Evolutionary conservation across 2,329 filamentous ascomycete genomes (phyloP), one percentile per base, ranked within the genome.

Genomic region (Tolypocladium tundrense): DNA sequence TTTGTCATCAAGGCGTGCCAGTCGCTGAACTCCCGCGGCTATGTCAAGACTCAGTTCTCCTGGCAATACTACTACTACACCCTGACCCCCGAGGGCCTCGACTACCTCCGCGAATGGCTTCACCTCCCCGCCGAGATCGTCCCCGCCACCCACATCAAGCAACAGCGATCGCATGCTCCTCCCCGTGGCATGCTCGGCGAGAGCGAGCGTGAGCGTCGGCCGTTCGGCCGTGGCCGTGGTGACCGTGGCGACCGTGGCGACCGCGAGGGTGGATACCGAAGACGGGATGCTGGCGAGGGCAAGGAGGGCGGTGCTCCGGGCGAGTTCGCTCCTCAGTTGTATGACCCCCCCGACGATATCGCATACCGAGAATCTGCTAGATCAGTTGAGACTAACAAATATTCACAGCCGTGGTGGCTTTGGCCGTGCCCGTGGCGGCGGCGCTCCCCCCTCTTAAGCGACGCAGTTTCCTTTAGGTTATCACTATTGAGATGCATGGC

Each of bases 11-110:
- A 99, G 88, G 94, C 94, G 73, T 88, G 87, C 82, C 94, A 99
- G 85, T 99, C 94, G 66, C 87, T 99, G 75, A 96, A 87, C 83
- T 97, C 92, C 70, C 93, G 94, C 77, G 93, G 93, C 77, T 97
- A 90, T 80, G 87, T 99, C 82, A 99, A 99, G 90, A 99, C 94
- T 72, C 94, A 95, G 81, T 99, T 99, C 89, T 96, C 91, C 68
- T 96, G 91, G 91, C 91, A 96, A 82, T 96, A 92, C 86, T 96
- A 97, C 88, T 99, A 99, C 90, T 99, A 99, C 88, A 97, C 94
- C 80, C 88, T 99, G 80, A 97, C 93, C 77, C 90, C 92, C 75
- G 92, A 97, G 86, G 94, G 94, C 82, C 93, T 99, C 77, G 93
- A 97, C 84, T 99, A 99, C 87, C 92, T 99, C 78, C 93, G 94